Conservation (phyloP, 495 filamentous ascomycete species). For the Penicillium lividum region DNA sequence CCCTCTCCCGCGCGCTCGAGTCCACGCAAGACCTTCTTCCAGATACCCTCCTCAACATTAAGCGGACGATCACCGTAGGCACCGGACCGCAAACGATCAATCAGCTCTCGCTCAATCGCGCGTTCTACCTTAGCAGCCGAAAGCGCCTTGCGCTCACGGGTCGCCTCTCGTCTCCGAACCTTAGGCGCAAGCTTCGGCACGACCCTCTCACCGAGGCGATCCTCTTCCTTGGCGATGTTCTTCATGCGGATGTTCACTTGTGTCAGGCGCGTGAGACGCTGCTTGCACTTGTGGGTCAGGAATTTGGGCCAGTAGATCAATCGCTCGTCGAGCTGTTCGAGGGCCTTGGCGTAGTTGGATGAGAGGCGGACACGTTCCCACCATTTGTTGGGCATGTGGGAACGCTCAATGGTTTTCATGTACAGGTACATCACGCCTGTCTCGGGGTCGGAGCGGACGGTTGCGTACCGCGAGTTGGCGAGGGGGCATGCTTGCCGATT, state of each 20-base stretch:
- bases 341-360: slow-evolving; percentile 82
- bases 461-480: slow-evolving; percentile 94
- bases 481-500: slow-evolving; percentile 93
- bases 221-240: slow-evolving; percentile 82
- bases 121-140: slow-evolving; percentile 94
- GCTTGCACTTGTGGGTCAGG: slow-evolving; percentile 94
- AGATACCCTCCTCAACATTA: slow-evolving; percentile 90
- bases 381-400: slow-evolving; percentile 86
- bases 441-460: slow-evolving; percentile 77
- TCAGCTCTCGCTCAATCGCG: slow-evolving; percentile 92
- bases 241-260: slow-evolving; percentile 89
- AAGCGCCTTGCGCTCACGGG: slow-evolving; percentile 89
- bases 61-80: slow-evolving; percentile 93
- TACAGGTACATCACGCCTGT: slow-evolving; percentile 90
- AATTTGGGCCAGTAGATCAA: slow-evolving; percentile 98
- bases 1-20: slow-evolving; percentile 86
- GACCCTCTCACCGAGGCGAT: slow-evolving; percentile 83
- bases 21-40: slow-evolving; percentile 95
- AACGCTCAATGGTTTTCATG: slow-evolving; percentile 92
- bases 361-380: slow-evolving; percentile 95
- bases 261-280: slow-evolving; percentile 88
- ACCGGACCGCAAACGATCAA: slow-evolving; percentile 86
- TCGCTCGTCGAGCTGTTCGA: slow-evolving; percentile 83
- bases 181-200: slow-evolving; percentile 93
- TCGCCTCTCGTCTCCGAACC: slow-evolving; percentile 82